Base-by-base conservation (phyloP, 2,329 filamentous ascomycete genomes). In the Aspergillus pseudoviridinutans region DNA sequence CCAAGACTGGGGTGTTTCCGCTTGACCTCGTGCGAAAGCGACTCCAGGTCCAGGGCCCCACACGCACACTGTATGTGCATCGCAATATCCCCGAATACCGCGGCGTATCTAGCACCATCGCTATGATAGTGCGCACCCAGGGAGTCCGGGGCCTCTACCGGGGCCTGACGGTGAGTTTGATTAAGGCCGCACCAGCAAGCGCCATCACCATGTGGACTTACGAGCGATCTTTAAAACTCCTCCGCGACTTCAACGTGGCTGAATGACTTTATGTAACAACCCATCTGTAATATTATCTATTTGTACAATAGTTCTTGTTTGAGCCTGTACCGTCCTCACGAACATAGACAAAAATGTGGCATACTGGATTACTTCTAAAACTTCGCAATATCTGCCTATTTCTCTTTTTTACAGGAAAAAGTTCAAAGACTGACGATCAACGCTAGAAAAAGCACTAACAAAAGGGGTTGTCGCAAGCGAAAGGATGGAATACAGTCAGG, bases 201-300 rank as follows among this genome's bases (percentile, higher is more conserved):
- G 91, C 92, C 6, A 85, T 96, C 32, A 97, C 92, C 0, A 90
- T 97, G 81, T 97, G 92, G 91, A 95, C 91, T 1, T 97, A 96
- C 74, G 92, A 96, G 78, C 80, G 87, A 68, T 84, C 84, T 20
- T 78, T 97, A 76, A 82, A 79, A 52, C 64, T 85, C 24, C 77
- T 93, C 61, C 74, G 78, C 57, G 71, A 74, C 47, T 66, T 71
- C 54, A 71, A 74, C 24, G 35, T 71, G 9, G 66, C 62, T 44
- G 49, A 53, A 12, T 65, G 52, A 58, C 35, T 9, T 4, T 29
- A 29, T 27, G 51, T 24, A 27, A 6, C 9, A 6, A 47, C 6
- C 44, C 22, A 27, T 8, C 24, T 47, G 44, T 47, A 47, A 35
- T n/a, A 58, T 46, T 44, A 56, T 47, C 49, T 22, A 46, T 3